Base-by-base conservation (phyloP, 345 rosid genomes). In the Salix koriyanagi region DNA sequence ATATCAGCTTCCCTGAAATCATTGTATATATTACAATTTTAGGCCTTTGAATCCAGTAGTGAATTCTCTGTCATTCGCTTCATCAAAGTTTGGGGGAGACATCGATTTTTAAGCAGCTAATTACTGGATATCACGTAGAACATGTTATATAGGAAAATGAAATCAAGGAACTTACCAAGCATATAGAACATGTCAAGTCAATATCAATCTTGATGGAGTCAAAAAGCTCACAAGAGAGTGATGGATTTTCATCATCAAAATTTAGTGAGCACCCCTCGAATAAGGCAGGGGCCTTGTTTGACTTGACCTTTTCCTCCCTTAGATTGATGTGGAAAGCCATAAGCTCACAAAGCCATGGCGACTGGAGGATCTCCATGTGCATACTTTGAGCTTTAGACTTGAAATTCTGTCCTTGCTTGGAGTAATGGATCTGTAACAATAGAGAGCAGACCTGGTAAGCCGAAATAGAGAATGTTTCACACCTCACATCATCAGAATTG, bases 341-440 rank as follows among this genome's bases (percentile, higher is more conserved):
- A 36, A 93, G 97, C 83, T 96, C 97, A 41, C 94, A 91, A 7
- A 93, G 90, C 98, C 98, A 93, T 11, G 98, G 98, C 28, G 99
- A 96, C 52, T 91, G 96, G 64, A 96, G 94, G 82, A 96, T 96
- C 76, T 96, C 98, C 13, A 91, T 83, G 72, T 89, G 91, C 98
- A 96, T 89, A 52, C 88, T 89, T 76, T 91, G 97, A 2, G 90
- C 93, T 67, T 89, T 89, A 10, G 98, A 88, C 88, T 87, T 91
- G 83, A 96, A 96, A 68, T 90, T 92, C 85, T 92, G 98, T 42
- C 99, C 99, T 91, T 93, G 96, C 75, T 85, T 93, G 41, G 98
- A 93, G 79, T 86, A 87, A 81, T 96, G 99, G 80, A 96, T 83
- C 97, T 95, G 83, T 41, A 77, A 37, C 25, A 69, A 82, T 77